Conservation (phyloP, 2,329 filamentous ascomycete genomes). For the Sporothrix globosa region DNA sequence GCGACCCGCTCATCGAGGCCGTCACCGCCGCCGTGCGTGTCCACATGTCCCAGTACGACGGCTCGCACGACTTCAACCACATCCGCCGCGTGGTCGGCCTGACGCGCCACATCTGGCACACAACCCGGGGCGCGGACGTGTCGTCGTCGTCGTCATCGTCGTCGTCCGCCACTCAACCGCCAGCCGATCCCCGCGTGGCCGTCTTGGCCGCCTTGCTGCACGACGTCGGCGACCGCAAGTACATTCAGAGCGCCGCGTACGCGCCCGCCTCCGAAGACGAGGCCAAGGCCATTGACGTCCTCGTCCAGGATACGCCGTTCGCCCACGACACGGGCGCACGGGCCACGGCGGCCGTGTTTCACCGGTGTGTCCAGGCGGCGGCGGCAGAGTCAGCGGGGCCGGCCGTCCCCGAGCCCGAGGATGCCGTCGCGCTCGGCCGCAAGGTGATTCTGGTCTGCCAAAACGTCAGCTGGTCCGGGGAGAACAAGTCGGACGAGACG, state of each 20-base stretch:
- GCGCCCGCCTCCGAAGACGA: constrained; percentile 68
- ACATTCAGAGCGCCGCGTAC: constrained; percentile 62
- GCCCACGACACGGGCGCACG: constrained; percentile 27
- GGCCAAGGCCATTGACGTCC: neutral
- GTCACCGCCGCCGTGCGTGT: constrained; percentile 66
- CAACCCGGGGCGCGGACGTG: too few relatives aligned
- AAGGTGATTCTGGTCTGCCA: constrained; percentile 55
- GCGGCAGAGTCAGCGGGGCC: constrained; percentile 51
- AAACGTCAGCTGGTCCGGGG: constrained; percentile 76
- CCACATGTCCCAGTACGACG: constrained; percentile 79
- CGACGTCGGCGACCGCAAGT: constrained; percentile 87
- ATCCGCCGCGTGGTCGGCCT: constrained; percentile 79
- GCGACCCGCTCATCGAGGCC: constrained; percentile 55
- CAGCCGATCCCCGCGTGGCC: constrained; percentile 58
- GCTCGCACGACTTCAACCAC: constrained; percentile 86
- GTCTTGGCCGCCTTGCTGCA: constrained; percentile 77
- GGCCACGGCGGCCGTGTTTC: constrained; percentile 33
- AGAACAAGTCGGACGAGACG: constrained; percentile 69
- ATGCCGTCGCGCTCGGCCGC: constrained; percentile 47
- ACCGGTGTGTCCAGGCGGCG: constrained; percentile 18
- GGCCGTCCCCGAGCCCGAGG: neutral
- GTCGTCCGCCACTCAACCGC: too few relatives aligned
- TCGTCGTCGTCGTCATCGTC: too few relatives aligned
- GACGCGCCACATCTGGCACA: constrained; percentile 64
- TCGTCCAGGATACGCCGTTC: constrained; percentile 20